These are phyloP conservation scores for Fistulifera pelliculosa DNA, from an alignment of 108 stramenopile species.

Conservation along the genomic window DNA sequence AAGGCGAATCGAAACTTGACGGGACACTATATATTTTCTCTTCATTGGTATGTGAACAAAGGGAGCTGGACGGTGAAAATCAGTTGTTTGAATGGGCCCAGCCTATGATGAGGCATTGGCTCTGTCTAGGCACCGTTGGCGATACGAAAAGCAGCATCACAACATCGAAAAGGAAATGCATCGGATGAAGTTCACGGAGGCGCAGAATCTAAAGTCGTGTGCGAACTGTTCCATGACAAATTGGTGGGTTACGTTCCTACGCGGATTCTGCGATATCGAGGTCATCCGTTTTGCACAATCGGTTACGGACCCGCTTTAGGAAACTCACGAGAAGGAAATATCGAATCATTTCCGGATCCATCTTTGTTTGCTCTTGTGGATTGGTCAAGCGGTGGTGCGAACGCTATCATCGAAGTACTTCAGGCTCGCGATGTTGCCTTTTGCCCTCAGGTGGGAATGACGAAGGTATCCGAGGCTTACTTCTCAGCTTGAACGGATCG, in stretches of 20 bases:
- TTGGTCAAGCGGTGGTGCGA: background rate
- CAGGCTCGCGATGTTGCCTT: constrained; percentile 63
- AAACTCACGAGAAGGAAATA: background rate
- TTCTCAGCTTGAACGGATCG: constrained; percentile 43
- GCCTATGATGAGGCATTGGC: constrained; percentile 64
- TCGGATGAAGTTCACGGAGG: constrained; percentile 33
- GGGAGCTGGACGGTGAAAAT: constrained; percentile 8
- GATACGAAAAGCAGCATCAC: constrained; percentile 27
- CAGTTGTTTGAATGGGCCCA: constrained; percentile 25
- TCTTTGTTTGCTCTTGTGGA: constrained; percentile 9
- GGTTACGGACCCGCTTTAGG: constrained; percentile 27
- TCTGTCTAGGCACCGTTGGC: constrained; percentile 47
- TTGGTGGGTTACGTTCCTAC: constrained; percentile 40
- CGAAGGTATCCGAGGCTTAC: constrained; percentile 38
- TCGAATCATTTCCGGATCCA: background rate
- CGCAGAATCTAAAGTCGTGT: constrained; percentile 39
- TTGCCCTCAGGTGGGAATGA: constrained; percentile 33
- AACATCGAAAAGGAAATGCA: constrained; percentile 8
- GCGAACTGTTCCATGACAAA: constrained; percentile 51
- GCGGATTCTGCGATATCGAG: constrained; percentile 43
- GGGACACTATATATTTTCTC: constrained; percentile 55
- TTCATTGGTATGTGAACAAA: constrained; percentile 36
- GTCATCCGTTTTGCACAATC: constrained; percentile 31
- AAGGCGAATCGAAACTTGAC: constrained; percentile 29
- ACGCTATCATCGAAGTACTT: constrained; percentile 1